These are phyloP conservation scores for Coemansia sp. DNA, from an alignment of 192 early-diverging fungal species.

Conservation along the genomic window DNA sequence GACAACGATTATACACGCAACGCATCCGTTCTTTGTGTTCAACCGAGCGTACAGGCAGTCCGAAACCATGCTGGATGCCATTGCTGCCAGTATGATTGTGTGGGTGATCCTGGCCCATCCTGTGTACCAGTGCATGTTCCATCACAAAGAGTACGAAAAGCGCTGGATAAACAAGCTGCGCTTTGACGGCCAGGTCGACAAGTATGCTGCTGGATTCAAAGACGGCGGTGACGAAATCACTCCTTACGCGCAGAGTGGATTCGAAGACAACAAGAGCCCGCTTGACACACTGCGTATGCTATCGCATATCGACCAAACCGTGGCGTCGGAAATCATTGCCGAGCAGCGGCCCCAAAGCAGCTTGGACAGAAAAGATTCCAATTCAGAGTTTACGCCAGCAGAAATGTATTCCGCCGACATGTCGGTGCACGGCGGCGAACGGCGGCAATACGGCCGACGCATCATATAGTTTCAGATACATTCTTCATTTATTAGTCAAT, in stretches of 20 bases:
- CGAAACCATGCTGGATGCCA: conserved; percentile 24
- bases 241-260: conserved; percentile 20
- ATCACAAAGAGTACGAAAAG: conserved; percentile 31
- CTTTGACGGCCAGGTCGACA: conserved; percentile 22
- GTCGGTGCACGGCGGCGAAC: conserved; percentile 3
- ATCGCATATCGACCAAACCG: neutral
- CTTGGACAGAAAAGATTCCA: conserved; percentile 3
- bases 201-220: conserved; percentile 3
- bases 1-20: conserved; percentile 19
- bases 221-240: conserved; percentile 7
- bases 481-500: neutral
- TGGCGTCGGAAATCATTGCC: neutral
- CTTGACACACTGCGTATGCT: conserved; percentile 12
- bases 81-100: conserved; percentile 31
- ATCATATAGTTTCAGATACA: conserved; percentile 8
- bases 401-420: conserved; percentile 3
- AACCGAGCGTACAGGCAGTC: conserved; percentile 10
- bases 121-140: conserved; percentile 41
- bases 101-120: conserved; percentile 41
- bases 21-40: conserved; percentile 8
- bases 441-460: conserved; percentile 5
- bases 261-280: neutral
- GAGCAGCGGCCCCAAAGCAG: neutral
- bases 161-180: conserved; percentile 37
- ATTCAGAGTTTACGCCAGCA: conserved; percentile 1